Evolutionary conservation across 148 eudicot species (phyloP).

Genomic region (Vaccinium macrocarpon): DNA sequence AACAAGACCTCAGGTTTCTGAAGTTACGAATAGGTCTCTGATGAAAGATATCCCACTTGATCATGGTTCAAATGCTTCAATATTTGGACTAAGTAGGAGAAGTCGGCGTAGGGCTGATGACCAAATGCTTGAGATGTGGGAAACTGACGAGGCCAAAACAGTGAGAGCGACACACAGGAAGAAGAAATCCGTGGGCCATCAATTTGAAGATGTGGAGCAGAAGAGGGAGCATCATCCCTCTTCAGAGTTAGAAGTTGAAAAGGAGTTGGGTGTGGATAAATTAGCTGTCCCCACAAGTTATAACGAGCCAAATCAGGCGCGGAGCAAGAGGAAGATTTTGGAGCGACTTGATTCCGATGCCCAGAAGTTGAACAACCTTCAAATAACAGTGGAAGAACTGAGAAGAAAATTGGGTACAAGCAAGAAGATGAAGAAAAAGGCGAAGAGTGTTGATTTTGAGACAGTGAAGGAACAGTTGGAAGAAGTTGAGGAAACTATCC

Average conservation of each 20-base stretch:
- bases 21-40: slow-evolving; percentile 37
- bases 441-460: slow-evolving; percentile 46
- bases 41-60: slow-evolving; percentile 96
- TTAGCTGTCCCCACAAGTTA: slow-evolving; percentile 37
- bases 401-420: slow-evolving; percentile 52
- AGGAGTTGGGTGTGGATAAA: slow-evolving; percentile 73
- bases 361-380: slow-evolving; percentile 52
- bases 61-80: slow-evolving; percentile 53
- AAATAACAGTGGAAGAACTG: slow-evolving; percentile 53
- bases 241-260: slow-evolving; percentile 52
- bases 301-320: slow-evolving; percentile 26
- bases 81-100: slow-evolving; percentile 37
- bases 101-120: slow-evolving; percentile 47
- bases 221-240: slow-evolving; percentile 30
- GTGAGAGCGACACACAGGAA: slow-evolving; percentile 31
- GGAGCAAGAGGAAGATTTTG: slow-evolving; percentile 42
- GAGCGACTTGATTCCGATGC: slow-evolving; percentile 70
- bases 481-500: slow-evolving; percentile 57
- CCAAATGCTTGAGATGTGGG: slow-evolving; percentile 85
- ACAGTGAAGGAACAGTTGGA: slow-evolving; percentile 57
- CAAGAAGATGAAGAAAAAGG: slow-evolving; percentile 45
- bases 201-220: slow-evolving; percentile 22
- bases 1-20: slow-evolving; percentile 39
- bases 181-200: slow-evolving; percentile 29
- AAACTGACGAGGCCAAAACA: slow-evolving; percentile 48